Evolutionary conservation across 768 basidiomycete species (phyloP).

Genomic region (Tylopilus rubrobrunneus): DNA sequence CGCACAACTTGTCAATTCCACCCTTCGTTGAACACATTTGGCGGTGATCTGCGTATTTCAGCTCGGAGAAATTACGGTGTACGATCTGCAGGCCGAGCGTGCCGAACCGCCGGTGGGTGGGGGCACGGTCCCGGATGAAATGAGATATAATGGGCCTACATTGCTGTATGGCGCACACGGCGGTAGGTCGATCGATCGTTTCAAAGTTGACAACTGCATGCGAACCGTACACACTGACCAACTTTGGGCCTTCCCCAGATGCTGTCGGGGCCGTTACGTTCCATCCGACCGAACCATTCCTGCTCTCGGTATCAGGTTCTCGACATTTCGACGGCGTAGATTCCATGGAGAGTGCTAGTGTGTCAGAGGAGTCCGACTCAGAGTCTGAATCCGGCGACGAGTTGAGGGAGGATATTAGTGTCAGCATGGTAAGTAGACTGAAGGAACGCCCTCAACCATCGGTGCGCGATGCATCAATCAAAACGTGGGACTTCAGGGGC

Average conservation of each 20-base stretch:
- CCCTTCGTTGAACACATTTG: not conserved
- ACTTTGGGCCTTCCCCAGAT: constrained; percentile 40
- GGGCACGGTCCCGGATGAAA: not conserved
- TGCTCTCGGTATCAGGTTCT: constrained; percentile 74
- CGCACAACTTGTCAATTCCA: not conserved
- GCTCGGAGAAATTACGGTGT: constrained; percentile 59
- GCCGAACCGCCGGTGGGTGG: constrained; percentile 1
- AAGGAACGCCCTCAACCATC: constrained; percentile 16
- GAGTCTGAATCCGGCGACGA: constrained; percentile 16
- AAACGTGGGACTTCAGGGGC: constrained; percentile 20
- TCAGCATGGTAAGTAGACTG: not conserved
- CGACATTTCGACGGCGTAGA: constrained; percentile 50
- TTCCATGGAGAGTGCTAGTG: not conserved
- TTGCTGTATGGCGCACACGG: constrained; percentile 50
- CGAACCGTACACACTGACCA: not conserved
- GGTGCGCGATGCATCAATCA: constrained; percentile 27
- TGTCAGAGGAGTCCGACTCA: constrained; percentile 8
- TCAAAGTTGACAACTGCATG: not conserved
- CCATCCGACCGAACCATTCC: constrained; percentile 55
- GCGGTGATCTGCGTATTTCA: constrained; percentile 24
- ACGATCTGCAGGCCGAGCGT: constrained; percentile 40
- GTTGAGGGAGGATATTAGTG: not conserved
- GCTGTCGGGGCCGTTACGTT: constrained; percentile 70
- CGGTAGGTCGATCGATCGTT: constrained; percentile 38
- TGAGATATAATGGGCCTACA: constrained; percentile 22